These are phyloP conservation scores for Rhizopogon sp. DNA, from an alignment of 768 basidiomycete species.

Conservation along the genomic window DNA sequence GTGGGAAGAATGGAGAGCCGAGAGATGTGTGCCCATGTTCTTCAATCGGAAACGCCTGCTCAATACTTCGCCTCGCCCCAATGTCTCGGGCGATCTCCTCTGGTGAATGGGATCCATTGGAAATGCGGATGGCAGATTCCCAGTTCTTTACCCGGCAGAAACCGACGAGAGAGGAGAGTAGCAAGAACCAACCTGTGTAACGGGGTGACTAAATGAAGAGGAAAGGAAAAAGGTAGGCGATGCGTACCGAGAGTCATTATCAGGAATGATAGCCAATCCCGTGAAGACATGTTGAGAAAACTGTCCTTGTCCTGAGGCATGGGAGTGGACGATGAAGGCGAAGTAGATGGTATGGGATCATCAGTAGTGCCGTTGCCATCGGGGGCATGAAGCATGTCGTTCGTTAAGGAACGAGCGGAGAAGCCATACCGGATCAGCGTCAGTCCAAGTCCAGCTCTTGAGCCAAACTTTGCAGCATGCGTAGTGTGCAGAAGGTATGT, in stretches of 20 bases:
- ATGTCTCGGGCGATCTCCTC: slow-evolving; percentile 51
- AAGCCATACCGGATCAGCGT: slow-evolving; percentile 93
- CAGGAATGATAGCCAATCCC: slow-evolving; percentile 87
- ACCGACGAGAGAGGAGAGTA: slow-evolving; percentile 77
- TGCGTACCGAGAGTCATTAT: slow-evolving; percentile 79
- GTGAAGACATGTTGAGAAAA: slow-evolving; percentile 44
- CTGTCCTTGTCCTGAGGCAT: slow-evolving; percentile 7
- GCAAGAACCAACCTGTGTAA: slow-evolving; percentile 77
- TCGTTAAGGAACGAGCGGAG: slow-evolving; percentile 44
- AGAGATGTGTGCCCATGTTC: slow-evolving; percentile 21
- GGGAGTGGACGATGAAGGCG: slow-evolving; percentile 17
- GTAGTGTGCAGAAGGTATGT: slow-evolving; percentile 90
- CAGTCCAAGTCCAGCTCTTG: slow-evolving; percentile 91
- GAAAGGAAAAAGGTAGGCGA: neutral
- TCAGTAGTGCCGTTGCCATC: slow-evolving; percentile 13
- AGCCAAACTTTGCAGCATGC: slow-evolving; percentile 91
- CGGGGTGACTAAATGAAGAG: slow-evolving; percentile 1
- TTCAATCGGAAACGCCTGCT: slow-evolving; percentile 40
- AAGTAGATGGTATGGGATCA: slow-evolving; percentile 16
- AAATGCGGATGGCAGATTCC: slow-evolving; percentile 63
- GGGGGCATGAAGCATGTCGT: slow-evolving; percentile 22
- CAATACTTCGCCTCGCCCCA: slow-evolving; percentile 45
- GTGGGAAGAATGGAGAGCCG: slow-evolving; percentile 4
- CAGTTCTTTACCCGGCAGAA: slow-evolving; percentile 85
- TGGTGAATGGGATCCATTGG: slow-evolving; percentile 18